A percentile compares a stretch with the other conserved stretches of the same genome.
phyloP scores from a whole-genome alignment of 768 basidiomycete species.

The Pleurotus djamor region DNA sequence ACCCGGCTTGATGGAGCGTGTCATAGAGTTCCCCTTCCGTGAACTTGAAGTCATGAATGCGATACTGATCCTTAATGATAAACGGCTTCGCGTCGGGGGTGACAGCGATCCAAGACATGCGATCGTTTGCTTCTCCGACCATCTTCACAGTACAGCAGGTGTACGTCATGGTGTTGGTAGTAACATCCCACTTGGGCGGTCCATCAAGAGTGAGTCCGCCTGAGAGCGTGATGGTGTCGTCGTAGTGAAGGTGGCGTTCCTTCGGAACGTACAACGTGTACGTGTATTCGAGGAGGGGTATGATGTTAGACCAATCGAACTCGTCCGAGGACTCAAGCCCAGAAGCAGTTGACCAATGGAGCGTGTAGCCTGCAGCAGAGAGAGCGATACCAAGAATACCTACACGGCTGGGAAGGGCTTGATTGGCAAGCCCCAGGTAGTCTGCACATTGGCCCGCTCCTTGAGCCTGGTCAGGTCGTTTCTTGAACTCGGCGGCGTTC shows the following conservation, averaged over 20 bases:
- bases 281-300: neutral
- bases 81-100: neutral
- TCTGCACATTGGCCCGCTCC: conserved; percentile 5
- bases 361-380: neutral
- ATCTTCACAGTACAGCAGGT: neutral
- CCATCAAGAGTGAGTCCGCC: neutral
- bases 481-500: conserved; percentile 4
- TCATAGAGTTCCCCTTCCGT: conserved; percentile 5
- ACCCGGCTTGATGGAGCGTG: neutral
- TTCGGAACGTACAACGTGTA: conserved; percentile 1
- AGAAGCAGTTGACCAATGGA: neutral
- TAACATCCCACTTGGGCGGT: neutral
- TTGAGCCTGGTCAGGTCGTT: neutral
- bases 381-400: neutral
- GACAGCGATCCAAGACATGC: conserved; percentile 7
- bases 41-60: neutral
- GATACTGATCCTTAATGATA: conserved; percentile 6
- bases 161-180: neutral
- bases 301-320: conserved; percentile 3
- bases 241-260: neutral
- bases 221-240: neutral
- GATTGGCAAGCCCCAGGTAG: neutral
- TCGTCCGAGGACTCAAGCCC: neutral
- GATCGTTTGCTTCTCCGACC: neutral
- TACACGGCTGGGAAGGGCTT: neutral